phyloP scores from a whole-genome alignment of 1,284 basidiomycete species.

The Caloboletus firmus region DNA sequence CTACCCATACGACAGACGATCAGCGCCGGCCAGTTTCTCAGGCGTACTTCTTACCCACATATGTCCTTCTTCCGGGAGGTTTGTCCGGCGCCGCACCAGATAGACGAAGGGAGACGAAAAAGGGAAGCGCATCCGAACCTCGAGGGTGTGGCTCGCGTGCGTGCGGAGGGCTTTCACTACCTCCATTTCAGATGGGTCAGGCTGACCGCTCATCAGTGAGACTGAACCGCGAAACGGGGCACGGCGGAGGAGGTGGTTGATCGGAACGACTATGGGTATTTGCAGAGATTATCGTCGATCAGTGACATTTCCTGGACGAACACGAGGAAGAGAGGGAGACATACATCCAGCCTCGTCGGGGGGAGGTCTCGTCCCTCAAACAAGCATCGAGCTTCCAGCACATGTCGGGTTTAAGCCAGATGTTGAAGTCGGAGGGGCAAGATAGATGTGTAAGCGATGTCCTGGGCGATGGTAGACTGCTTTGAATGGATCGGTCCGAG shows the following conservation, averaged over 20 bases:
- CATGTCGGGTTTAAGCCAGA: conserved; percentile 59
- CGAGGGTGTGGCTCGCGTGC: conserved; percentile 45
- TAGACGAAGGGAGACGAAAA: conserved; percentile 36
- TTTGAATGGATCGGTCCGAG: conserved; percentile 8
- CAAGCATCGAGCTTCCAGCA: conserved; percentile 46
- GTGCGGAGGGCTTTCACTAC: conserved; percentile 57
- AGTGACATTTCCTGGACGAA: not conserved
- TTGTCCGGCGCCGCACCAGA: conserved; percentile 38
- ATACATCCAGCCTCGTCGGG: conserved; percentile 49
- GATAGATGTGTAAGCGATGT: conserved; percentile 50
- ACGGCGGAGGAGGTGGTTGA: conserved; percentile 50
- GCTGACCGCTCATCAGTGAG: conserved; percentile 13
- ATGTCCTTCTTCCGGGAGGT: conserved; percentile 29
- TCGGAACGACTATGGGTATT: conserved; percentile 51
- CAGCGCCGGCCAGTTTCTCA: conserved; percentile 44
- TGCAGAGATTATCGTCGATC: not conserved
- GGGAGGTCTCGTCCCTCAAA: conserved; percentile 9
- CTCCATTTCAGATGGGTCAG: conserved; percentile 43
- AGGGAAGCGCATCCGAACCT: conserved; percentile 57
- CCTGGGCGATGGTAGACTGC: conserved; percentile 37
- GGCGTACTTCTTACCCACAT: conserved; percentile 59
- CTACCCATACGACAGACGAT: conserved; percentile 31
- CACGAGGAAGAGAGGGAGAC: not conserved
- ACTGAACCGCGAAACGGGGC: conserved; percentile 36
- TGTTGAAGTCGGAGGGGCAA: conserved; percentile 61